phyloP scores from a whole-genome alignment of 2,329 filamentous ascomycete genomes.

The Davidsoniella eucalypti region DNA sequence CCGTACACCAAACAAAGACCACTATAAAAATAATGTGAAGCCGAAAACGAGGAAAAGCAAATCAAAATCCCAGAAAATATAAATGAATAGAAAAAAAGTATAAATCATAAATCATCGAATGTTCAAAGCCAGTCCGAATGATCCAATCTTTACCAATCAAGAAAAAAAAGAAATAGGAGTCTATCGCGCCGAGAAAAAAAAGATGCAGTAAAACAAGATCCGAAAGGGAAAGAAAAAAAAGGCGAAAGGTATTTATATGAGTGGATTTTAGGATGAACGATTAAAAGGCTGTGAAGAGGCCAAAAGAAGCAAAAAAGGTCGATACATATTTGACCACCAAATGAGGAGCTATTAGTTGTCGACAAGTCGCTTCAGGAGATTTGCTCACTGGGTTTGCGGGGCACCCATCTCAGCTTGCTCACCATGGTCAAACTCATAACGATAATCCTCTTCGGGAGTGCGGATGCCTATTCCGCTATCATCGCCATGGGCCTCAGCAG shows the following conservation, averaged over 20 bases:
- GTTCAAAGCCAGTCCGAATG: no score
- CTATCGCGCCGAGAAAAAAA: background rate
- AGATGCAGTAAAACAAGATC: background rate
- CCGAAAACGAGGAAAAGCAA: background rate
- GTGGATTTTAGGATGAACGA: background rate
- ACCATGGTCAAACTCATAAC: slow-evolving; percentile 11
- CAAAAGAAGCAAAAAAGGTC: background rate
- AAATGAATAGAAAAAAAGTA: slow-evolving; percentile 1
- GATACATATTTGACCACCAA: background rate
- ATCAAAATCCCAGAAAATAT: background rate
- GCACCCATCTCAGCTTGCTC: slow-evolving; percentile 12
- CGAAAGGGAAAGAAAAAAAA: background rate
- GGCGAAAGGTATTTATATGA: background rate
- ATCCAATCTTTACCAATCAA: no score
- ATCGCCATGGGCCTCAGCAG: slow-evolving; percentile 24
- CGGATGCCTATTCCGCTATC: slow-evolving; percentile 62
- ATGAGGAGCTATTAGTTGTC: background rate
- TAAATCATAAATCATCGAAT: background rate
- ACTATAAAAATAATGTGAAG: background rate
- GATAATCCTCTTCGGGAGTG: slow-evolving; percentile 48
- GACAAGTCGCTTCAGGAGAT: background rate
- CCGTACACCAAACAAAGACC: background rate
- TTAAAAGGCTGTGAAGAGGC: background rate
- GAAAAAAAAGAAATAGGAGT: background rate
- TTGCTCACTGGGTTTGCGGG: slow-evolving; percentile 7